These are phyloP conservation scores for Lasiodiplodia sp. DNA, from an alignment of 2,329 filamentous ascomycete genomes.

Conservation along the genomic window DNA sequence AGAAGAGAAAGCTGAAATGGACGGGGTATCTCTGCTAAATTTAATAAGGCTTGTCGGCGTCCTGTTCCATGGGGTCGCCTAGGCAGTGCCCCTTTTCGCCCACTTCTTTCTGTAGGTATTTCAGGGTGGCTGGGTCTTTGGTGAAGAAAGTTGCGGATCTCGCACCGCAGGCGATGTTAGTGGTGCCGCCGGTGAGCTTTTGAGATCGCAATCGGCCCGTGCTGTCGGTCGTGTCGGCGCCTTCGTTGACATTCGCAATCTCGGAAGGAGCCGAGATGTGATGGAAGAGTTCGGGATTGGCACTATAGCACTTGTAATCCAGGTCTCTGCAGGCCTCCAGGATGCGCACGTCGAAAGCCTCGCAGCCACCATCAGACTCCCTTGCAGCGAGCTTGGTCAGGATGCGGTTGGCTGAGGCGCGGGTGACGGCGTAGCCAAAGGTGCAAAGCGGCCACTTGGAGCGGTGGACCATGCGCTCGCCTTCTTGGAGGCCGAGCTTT, in stretches of 20 bases:
- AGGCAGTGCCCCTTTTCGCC: slow-evolving; percentile 39
- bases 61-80: slow-evolving; percentile 33
- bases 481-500: slow-evolving; percentile 37
- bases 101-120: slow-evolving; percentile 39
- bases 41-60: slow-evolving; percentile 27
- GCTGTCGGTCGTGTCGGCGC: slow-evolving; percentile 18
- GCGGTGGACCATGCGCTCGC: slow-evolving; percentile 44
- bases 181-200: slow-evolving; percentile 30
- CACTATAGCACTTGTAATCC: slow-evolving; percentile 45
- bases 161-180: slow-evolving; percentile 45
- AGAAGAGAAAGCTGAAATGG: not conserved
- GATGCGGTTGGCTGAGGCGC: slow-evolving; percentile 42
- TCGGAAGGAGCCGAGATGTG: slow-evolving; percentile 43
- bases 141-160: slow-evolving; percentile 38
- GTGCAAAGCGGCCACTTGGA: slow-evolving; percentile 49
- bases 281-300: slow-evolving; percentile 51
- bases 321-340: slow-evolving; percentile 48
- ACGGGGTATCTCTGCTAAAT: slow-evolving; percentile 18
- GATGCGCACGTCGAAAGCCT: slow-evolving; percentile 50
- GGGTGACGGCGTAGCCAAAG: slow-evolving; percentile 50
- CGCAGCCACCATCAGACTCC: slow-evolving; percentile 33
- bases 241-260: slow-evolving; percentile 41
- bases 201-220: slow-evolving; percentile 23
- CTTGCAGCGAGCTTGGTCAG: slow-evolving; percentile 35
- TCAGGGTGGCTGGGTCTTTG: slow-evolving; percentile 36